phyloP scores from a whole-genome alignment of 495 filamentous ascomycete genomes.

The Hypoxylon lenormandii region DNA sequence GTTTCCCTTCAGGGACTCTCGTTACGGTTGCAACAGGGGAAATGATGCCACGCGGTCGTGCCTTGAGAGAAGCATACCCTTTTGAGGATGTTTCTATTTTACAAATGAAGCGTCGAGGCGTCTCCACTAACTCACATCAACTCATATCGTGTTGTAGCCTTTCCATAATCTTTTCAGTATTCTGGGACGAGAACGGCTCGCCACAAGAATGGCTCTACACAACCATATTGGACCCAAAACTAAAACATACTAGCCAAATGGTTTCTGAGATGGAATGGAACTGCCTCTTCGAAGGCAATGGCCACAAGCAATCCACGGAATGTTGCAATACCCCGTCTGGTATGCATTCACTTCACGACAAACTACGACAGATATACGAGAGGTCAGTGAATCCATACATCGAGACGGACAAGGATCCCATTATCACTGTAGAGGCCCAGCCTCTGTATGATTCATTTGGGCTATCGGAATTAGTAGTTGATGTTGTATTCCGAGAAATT shows the following conservation, averaged over 20 bases:
- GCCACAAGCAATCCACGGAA: not conserved
- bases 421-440: not conserved
- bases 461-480: slow-evolving; percentile 4
- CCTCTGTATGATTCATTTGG: slow-evolving; percentile 9
- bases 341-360: slow-evolving; percentile 18
- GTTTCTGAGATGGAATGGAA: not conserved
- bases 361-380: not conserved
- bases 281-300: slow-evolving; percentile 6
- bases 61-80: slow-evolving; percentile 9
- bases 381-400: not conserved
- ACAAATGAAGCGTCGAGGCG: not conserved
- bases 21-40: slow-evolving; percentile 17
- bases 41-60: not conserved
- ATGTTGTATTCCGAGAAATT: slow-evolving; percentile 8
- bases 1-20: not conserved
- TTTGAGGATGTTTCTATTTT: slow-evolving; percentile 10
- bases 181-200: slow-evolving; percentile 6
- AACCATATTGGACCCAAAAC: slow-evolving; percentile 4
- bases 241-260: slow-evolving; percentile 11
- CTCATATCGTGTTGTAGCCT: slow-evolving; percentile 16
- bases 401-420: not conserved
- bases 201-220: slow-evolving; percentile 18
- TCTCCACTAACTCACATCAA: slow-evolving; percentile 12
- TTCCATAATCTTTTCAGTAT: slow-evolving; percentile 17
- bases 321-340: not conserved